Conservation (phyloP, 2,329 filamentous ascomycete genomes). For the Aspergillus sojae region DNA sequence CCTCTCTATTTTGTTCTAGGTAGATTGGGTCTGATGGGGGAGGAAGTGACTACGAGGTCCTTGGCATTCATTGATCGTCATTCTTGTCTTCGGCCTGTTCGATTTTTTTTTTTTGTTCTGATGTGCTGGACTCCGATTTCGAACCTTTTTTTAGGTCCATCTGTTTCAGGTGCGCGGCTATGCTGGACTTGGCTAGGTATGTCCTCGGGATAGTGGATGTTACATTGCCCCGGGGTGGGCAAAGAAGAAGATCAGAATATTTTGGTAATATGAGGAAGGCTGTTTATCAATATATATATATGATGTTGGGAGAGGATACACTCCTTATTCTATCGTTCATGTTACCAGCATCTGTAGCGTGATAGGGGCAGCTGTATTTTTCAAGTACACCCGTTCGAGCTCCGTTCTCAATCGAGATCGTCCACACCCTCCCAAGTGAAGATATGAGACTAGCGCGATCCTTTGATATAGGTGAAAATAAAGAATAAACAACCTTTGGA, state of each 20-base stretch:
- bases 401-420: not conserved
- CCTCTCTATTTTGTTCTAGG: not conserved
- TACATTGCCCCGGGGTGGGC: not conserved
- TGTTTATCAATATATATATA: not conserved
- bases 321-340: not conserved
- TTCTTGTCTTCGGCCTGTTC: not conserved
- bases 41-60: not conserved
- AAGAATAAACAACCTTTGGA: not conserved
- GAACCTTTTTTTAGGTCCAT: not conserved
- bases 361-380: not conserved
- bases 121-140: not conserved
- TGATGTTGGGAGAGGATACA: not conserved
- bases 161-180: not conserved
- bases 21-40: not conserved
- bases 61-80: not conserved
- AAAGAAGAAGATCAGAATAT: not conserved
- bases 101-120: not conserved
- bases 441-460: constrained; percentile 1
- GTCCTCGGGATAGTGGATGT: not conserved
- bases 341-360: not conserved
- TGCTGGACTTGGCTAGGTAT: not conserved
- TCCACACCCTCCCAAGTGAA: not conserved
- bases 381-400: not conserved
- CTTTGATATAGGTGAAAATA: not conserved
- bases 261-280: not conserved